Conservation (phyloP, 202 grass and related monocot species). For the Schoenoplectus triqueter region DNA sequence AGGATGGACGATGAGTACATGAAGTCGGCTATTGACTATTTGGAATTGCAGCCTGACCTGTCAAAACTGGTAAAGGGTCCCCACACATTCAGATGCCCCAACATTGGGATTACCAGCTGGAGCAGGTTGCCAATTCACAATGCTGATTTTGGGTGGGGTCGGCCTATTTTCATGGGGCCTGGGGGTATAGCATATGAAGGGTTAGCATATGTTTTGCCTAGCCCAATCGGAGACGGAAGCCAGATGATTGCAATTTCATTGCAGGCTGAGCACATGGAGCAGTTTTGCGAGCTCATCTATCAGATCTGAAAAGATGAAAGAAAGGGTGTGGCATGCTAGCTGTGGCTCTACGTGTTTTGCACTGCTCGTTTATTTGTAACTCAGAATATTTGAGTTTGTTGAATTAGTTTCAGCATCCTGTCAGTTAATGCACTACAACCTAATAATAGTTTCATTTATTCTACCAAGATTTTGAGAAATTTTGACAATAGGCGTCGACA, state of each 20-base stretch:
- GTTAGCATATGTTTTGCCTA: slow-evolving; percentile 83
- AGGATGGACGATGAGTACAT: slow-evolving; percentile 85
- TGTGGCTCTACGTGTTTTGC: not conserved
- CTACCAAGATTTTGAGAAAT: not conserved
- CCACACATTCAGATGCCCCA: slow-evolving; percentile 89
- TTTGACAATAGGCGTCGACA: not conserved
- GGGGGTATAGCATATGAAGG: slow-evolving; percentile 95
- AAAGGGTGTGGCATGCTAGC: not conserved
- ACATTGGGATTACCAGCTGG: slow-evolving; percentile 97
- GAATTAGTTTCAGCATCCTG: slow-evolving; percentile 1
- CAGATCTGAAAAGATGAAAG: slow-evolving; percentile 51
- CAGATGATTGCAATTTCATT: slow-evolving; percentile 88
- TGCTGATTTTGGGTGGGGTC: slow-evolving; percentile 90
- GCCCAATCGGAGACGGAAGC: slow-evolving; percentile 68
- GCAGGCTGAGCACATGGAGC: slow-evolving; percentile 91
- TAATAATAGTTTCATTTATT: not conserved
- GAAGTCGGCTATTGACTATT: slow-evolving; percentile 81
- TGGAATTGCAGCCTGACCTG: slow-evolving; percentile 89
- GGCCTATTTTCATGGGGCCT: slow-evolving; percentile 90
- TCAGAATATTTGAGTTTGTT: not conserved
- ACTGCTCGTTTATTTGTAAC: not conserved
- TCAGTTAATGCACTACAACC: not conserved
- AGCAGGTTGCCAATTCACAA: slow-evolving; percentile 84
- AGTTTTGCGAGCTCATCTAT: slow-evolving; percentile 78
- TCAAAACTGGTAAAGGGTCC: slow-evolving; percentile 80